Evolutionary conservation across 1,139 yeast genomes (phyloP), one percentile per base, ranked within the genome.

Genomic region (Scheffersomyces lignicola): DNA sequence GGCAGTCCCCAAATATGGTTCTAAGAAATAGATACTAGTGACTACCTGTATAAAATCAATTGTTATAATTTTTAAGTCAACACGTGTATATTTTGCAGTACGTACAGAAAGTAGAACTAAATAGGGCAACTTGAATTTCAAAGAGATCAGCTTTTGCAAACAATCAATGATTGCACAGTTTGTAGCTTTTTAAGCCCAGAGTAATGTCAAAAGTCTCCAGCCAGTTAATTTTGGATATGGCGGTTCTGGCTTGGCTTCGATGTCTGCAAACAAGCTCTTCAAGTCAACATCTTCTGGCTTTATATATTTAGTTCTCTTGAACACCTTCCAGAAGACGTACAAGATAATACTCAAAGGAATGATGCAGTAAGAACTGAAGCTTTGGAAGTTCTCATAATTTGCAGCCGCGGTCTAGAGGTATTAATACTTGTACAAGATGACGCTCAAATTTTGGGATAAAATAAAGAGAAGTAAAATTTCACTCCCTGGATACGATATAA

Each of bases 1-100:
- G 70, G 69, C 87, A 39, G 92, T 84, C 33, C 81, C 86, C 56
- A 83, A 75, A 60, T 86, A 86, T 58, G 95, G 95, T 56, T 82
- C 88, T 28, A 65, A 65, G 58, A 60, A 61, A 50, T 59, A 51
- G 43, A 18, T 24, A 4, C 11, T 22, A 7, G 7, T 3, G 31
- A 16, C 11, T n/a, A 10, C 14, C 14, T 29, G 11, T 11, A 18
- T 20, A 12, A 18, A 28, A 18, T 20, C 23, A 20, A 20, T 20
- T 20, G 8, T 20, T 9, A 7, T 7, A 27, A 8, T 17, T 27
- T 17, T 27, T 27, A 8, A 14, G 10, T n/a, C n/a, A n/a, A n/a
- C n/a, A n/a, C n/a, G n/a, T n/a, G n/a, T n/a, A n/a, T n/a, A n/a
- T n/a, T n/a, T n/a, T n/a, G n/a, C n/a, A n/a, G n/a, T n/a, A n/a